These are phyloP conservation scores for Karstenula rhodostoma DNA, from an alignment of 2,329 filamentous ascomycete species.

Conservation along the genomic window DNA sequence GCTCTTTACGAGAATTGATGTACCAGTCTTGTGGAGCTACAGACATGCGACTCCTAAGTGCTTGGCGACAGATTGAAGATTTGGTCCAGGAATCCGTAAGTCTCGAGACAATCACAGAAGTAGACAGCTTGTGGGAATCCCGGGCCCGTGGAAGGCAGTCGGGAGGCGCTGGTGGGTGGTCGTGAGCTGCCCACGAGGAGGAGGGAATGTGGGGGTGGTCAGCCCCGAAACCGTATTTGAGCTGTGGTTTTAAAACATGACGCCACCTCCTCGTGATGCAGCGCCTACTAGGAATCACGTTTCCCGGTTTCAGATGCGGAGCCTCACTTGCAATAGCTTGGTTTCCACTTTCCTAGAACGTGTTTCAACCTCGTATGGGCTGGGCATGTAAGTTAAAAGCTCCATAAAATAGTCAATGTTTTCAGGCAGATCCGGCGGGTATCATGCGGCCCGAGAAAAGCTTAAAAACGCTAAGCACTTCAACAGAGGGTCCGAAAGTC, in stretches of 20 bases:
- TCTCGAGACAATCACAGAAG: slow-evolving; percentile 3
- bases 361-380: neutral
- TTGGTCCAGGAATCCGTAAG: neutral
- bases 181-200: no score
- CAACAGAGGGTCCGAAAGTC: slow-evolving; percentile 7
- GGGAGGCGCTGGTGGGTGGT: no score
- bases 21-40: neutral
- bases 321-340: slow-evolving; percentile 1
- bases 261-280: neutral
- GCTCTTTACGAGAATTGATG: slow-evolving; percentile 6
- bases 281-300: neutral
- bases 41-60: neutral
- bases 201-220: no score
- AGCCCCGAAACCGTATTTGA: neutral
- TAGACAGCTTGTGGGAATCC: no score
- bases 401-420: neutral
- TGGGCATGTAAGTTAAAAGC: neutral
- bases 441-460: neutral
- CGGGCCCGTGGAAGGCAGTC: no score
- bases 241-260: slow-evolving; percentile 2
- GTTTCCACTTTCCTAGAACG: neutral
- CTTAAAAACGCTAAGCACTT: slow-evolving; percentile 4
- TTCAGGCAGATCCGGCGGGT: neutral
- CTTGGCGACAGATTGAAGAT: neutral
- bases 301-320: slow-evolving; percentile 8